These are phyloP conservation scores for Termitomyces sp. DNA, from an alignment of 768 basidiomycete species.

Conservation along the genomic window DNA sequence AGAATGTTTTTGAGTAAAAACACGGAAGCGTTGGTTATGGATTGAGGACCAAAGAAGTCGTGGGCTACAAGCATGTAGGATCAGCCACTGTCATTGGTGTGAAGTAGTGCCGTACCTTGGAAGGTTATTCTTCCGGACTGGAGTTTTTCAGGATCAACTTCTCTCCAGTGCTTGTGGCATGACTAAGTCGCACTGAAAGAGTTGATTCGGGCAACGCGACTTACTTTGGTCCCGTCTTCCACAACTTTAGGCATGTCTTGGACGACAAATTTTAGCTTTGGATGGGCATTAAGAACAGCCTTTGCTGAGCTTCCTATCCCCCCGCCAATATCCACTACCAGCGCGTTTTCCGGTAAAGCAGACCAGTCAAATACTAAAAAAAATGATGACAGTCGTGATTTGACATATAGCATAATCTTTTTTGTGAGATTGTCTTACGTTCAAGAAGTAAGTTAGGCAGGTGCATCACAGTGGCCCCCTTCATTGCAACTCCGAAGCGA, in stretches of 20 bases:
- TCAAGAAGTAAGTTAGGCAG: constrained; percentile 12
- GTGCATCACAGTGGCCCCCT: constrained; percentile 14
- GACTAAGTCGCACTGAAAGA: not conserved
- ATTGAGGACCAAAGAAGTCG: constrained; percentile 37
- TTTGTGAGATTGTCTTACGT: constrained; percentile 7
- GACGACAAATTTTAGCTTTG: constrained; percentile 38
- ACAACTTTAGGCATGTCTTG: constrained; percentile 42
- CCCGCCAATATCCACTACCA: constrained; percentile 62
- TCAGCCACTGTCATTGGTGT: not conserved
- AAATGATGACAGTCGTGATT: not conserved
- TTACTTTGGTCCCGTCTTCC: constrained; percentile 1
- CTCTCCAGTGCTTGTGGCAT: constrained; percentile 10
- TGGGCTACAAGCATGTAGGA: constrained; percentile 14
- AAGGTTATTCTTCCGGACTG: constrained; percentile 20
- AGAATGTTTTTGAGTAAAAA: constrained; percentile 54
- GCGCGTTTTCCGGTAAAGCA: constrained; percentile 35
- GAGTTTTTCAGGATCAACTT: constrained; percentile 18
- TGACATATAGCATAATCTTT: not conserved
- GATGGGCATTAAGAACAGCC: not conserved
- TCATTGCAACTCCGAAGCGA: constrained; percentile 21
- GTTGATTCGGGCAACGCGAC: not conserved
- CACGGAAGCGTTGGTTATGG: constrained; percentile 31
- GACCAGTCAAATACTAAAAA: constrained; percentile 50
- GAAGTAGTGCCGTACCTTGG: constrained; percentile 16
- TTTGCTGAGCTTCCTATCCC: constrained; percentile 44